Evolutionary conservation across 1,139 yeast genomes (phyloP).

Genomic region (Lodderomyces beijingensis): DNA sequence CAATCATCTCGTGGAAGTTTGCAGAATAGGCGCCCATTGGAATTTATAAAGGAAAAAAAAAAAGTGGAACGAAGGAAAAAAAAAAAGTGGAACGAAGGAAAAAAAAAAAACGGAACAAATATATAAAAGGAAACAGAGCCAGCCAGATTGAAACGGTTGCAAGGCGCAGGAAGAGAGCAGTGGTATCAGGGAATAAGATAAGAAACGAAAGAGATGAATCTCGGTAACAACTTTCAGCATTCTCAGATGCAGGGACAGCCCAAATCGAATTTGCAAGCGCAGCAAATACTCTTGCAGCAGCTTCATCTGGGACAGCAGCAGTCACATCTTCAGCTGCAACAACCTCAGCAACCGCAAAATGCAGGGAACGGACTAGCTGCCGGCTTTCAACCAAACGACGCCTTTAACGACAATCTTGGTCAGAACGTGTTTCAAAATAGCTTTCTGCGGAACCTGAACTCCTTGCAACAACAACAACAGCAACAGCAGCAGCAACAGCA

Average conservation of each 20-base stretch:
- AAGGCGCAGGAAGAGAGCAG: too few relatives aligned
- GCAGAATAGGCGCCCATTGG: too few relatives aligned
- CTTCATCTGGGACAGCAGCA: slow-evolving; percentile 40
- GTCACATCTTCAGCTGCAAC: slow-evolving; percentile 21
- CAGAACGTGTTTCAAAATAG: slow-evolving; percentile 32
- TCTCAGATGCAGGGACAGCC: slow-evolving; percentile 27
- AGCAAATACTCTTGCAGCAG: slow-evolving; percentile 36
- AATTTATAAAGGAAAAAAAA: too few relatives aligned
- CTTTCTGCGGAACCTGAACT: slow-evolving; percentile 28
- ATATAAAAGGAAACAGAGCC: too few relatives aligned
- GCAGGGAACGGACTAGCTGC: slow-evolving; percentile 16
- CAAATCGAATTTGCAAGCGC: slow-evolving; percentile 37
- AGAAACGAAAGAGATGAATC: slow-evolving; percentile 12
- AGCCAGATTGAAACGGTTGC: too few relatives aligned
- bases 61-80: background rate
- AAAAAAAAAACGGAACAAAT: too few relatives aligned
- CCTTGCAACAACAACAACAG: slow-evolving; percentile 19
- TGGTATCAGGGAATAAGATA: background rate
- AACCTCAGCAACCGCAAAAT: slow-evolving; percentile 20
- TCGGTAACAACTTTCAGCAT: slow-evolving; percentile 25
- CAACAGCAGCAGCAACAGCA: slow-evolving; percentile 14
- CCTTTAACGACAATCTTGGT: slow-evolving; percentile 24
- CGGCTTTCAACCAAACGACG: slow-evolving; percentile 22
- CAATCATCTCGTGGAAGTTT: too few relatives aligned
- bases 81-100: slow-evolving; percentile 1